A percentile compares a stretch with the other conserved stretches of the same genome.
These are phyloP conservation scores for Alternaria burnsii DNA, from an alignment of 2,329 filamentous ascomycete species.

Conservation along the genomic window DNA sequence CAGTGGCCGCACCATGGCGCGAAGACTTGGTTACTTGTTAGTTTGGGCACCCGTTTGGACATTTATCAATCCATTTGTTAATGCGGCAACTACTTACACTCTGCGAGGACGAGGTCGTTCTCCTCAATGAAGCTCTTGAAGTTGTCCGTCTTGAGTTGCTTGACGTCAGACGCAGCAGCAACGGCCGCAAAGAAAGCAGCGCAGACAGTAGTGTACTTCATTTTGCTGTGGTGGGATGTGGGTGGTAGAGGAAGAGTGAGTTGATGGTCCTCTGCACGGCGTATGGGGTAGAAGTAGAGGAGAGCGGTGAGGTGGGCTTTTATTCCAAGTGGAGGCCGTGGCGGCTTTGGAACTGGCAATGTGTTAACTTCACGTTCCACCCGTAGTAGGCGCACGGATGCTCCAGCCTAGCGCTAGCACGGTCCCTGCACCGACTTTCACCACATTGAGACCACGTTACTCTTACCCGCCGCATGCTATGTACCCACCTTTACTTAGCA, in stretches of 20 bases:
- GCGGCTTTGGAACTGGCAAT: constrained; percentile 14
- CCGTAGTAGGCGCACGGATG: constrained; percentile 2
- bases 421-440: constrained; percentile 13
- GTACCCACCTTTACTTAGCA: constrained; percentile 3
- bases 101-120: constrained; percentile 89
- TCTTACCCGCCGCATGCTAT: constrained; percentile 14
- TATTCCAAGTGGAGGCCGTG: constrained; percentile 34
- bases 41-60: constrained; percentile 20
- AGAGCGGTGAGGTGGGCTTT: constrained; percentile 26
- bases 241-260: constrained; percentile 11
- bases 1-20: constrained; percentile 98
- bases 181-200: constrained; percentile 63
- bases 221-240: constrained; percentile 30
- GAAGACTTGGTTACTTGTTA: constrained; percentile 71
- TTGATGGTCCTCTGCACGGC: constrained; percentile 30
- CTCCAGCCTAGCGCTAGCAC: constrained; percentile 7
- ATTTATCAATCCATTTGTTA: neutral
- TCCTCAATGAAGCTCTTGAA: constrained; percentile 87
- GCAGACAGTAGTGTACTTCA: constrained; percentile 50
- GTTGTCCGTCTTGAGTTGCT: constrained; percentile 82
- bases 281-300: constrained; percentile 25
- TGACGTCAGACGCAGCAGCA: constrained; percentile 78
- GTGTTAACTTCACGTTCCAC: too few species aligned
- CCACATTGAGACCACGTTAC: constrained; percentile 36
- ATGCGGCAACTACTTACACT: constrained; percentile 72